These are phyloP conservation scores for Didymella sp. DNA, from an alignment of 2,329 filamentous ascomycete genomes.

Conservation along the genomic window DNA sequence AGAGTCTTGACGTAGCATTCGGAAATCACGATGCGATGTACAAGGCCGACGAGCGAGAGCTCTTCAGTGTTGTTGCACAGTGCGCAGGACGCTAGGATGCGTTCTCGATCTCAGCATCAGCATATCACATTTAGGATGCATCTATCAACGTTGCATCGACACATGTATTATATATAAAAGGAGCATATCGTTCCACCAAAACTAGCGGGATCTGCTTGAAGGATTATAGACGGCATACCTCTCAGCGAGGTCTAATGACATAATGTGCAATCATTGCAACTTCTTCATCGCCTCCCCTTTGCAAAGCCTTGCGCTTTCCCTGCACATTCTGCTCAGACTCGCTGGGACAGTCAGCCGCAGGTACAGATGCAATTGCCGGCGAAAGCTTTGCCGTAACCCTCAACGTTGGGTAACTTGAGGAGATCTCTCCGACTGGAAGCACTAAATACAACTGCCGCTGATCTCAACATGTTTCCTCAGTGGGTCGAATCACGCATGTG, in stretches of 20 bases:
- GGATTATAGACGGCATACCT: not conserved
- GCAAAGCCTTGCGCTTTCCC: not conserved
- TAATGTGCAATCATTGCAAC: conserved; percentile 4
- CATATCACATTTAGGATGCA: not conserved
- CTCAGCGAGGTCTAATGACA: not conserved
- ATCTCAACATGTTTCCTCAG: conserved; percentile 6
- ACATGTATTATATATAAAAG: conserved; percentile 7
- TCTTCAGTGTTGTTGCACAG: conserved; percentile 40
- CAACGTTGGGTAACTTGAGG: conserved; percentile 4
- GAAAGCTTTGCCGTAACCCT: not conserved
- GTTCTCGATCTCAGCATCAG: not conserved
- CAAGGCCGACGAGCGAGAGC: conserved; percentile 38
- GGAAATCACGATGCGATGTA: conserved; percentile 56
- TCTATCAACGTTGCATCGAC: conserved; percentile 1
- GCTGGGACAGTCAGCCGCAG: not conserved
- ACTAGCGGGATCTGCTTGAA: not conserved
- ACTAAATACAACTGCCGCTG: conserved; percentile 4
- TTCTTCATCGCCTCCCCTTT: not conserved
- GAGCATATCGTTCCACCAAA: not conserved
- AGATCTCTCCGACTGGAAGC: conserved; percentile 1
- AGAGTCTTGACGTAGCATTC: conserved; percentile 52
- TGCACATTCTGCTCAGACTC: not conserved
- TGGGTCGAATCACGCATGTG: not conserved
- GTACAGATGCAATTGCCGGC: not conserved
- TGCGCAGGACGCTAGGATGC: conserved; percentile 27